phyloP scores from a whole-genome alignment of 257 asterid genomes.

The Anisodus tanguticus region DNA sequence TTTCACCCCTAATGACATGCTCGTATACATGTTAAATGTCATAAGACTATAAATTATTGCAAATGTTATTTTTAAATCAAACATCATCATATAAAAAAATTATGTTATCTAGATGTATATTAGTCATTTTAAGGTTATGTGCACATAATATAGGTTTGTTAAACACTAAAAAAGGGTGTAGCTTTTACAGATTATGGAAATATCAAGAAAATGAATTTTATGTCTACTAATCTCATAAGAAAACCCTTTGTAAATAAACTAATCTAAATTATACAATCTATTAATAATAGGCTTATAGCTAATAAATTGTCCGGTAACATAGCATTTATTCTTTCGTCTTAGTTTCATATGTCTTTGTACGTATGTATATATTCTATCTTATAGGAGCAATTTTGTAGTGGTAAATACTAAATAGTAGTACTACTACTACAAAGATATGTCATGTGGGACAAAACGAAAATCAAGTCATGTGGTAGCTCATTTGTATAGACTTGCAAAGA shows the following conservation, averaged over 20 bases:
- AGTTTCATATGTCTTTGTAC: neutral
- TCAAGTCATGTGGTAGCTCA: neutral
- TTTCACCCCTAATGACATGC: too few relatives aligned
- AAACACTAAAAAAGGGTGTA: neutral
- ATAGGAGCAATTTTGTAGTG: neutral
- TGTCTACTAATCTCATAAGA: neutral
- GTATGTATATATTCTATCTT: neutral
- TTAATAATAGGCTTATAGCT: neutral
- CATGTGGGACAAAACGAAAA: neutral
- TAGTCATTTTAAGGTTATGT: too few relatives aligned
- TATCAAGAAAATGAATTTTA: too few relatives aligned
- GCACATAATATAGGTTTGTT: neutral
- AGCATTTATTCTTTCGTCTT: conserved; percentile 1
- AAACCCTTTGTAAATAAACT: neutral
- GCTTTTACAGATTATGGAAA: neutral
- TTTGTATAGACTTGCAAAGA: conserved; percentile 1
- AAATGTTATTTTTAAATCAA: neutral
- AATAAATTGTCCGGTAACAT: neutral
- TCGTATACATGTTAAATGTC: too few relatives aligned
- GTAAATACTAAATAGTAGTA: neutral
- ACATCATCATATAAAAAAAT: neutral
- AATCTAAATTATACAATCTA: neutral
- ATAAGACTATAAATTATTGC: too few relatives aligned
- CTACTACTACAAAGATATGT: neutral
- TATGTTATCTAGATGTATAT: too few relatives aligned